Evolutionary conservation across 2,329 filamentous ascomycete species (phyloP), one percentile per base, ranked within the genome.

Genomic region (Aspergillus latus): DNA sequence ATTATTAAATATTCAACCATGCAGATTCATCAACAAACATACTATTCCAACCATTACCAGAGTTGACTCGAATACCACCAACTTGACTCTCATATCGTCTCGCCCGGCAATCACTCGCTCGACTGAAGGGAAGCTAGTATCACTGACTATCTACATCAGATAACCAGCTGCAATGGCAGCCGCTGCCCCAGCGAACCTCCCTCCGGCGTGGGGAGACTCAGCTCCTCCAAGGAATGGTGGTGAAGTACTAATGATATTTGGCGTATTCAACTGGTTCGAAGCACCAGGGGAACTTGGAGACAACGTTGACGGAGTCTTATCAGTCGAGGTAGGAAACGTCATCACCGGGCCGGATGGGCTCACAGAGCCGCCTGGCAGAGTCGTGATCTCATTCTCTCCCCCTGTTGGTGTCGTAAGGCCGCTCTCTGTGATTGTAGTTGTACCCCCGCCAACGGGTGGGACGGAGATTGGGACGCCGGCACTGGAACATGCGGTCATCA

Each of bases 381-480:
- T 3, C 7, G 40, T 45, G 6, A 52, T 52, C 8, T 52, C 51
- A 7, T 54, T 51, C 34, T 58, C 26, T 9, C 11, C 32, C 37
- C 58, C 56, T 36, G 49, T 51, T 21, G 21, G 21, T 26, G 56
- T 36, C 1, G 60, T 50, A 39, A 62, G 56, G 16, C n/a, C 11
- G n/a, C 15, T 45, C 8, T 21, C 39, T 16, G 39, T 42, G n/a
- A n/a, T 34, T 21, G 64, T 66, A 44, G 59, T 60, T 8, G 50
- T 52, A 16, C 49, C 58, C 29, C 40, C 56, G 9, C 56, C 61
- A 43, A 72, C 58, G 5, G 70, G 64, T 10, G 72, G 71, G n/a
- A 76, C 48, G 8, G 63, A 62, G 61, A 76, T 72, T 34, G 74
- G 72, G 54, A 69, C 63, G 50, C 74, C 71, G 21, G 63, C 73